Base-by-base conservation (phyloP, 179 eudicot genomes). In the Corrigiola litoralis region DNA sequence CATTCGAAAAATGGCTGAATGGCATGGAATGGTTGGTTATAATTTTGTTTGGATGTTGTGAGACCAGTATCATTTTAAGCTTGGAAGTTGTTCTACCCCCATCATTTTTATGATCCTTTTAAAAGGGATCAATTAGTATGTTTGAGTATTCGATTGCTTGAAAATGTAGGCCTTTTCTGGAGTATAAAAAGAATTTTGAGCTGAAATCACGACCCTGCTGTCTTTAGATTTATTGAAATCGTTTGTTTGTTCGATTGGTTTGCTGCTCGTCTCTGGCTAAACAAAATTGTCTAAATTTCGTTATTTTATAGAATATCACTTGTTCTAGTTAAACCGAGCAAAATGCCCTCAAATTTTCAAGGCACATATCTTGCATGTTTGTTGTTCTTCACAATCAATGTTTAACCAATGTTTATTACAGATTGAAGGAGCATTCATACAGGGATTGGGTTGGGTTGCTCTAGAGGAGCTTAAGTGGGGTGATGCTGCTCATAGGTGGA, bases 391-490 rank as follows among this genome's bases (percentile, higher is more conserved):
- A 61, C 51, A 12, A n/a, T 6, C 34, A 52, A 6, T 54, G 20
- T 47, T 52, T 18, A 12, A n/a, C 11, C 34, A 52, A 6, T 54
- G 20, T 47, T 52, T 18, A 56, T 63, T 64, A 67, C 97, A 94
- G 99, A 85, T 95, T 53, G 99, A 95, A 81, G 99, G 99, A 74
- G 99, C 96, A 59, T 95, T 95, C 72, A 66, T 91, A 33, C 99
- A 95, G 76, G 99, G 97, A 17, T 70, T 95, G 63, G 99, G 99
- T 63, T 95, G 99, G 99, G 82, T 79, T 65, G 97, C 96, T 50
- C 68, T 95, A 67, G 99, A 95, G 77, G 99, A 95, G 81, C 81
- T 95, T 56, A 95, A 95, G 77, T 91, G 99, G 99, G 99, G 99
- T 23, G 99, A 95, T 72, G 58, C 79, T 27, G 92, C 92, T 70